Evolutionary conservation across 768 basidiomycete genomes (phyloP).

Genomic region (Boletus tylopilopsis): DNA sequence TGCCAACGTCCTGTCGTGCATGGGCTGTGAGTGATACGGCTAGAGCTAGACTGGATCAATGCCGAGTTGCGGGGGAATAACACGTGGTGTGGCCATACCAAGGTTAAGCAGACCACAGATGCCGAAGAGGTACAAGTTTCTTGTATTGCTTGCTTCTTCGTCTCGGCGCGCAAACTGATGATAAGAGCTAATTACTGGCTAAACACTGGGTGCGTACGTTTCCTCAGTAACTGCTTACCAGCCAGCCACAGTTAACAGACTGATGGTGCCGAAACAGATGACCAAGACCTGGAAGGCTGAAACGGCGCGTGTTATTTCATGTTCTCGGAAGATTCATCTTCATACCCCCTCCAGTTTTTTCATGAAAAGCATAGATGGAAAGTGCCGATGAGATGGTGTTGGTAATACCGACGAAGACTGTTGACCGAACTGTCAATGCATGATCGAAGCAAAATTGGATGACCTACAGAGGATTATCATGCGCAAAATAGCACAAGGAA

Average conservation of each 20-base stretch:
- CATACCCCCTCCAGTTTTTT: slow-evolving; percentile 22
- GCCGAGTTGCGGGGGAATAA: neutral
- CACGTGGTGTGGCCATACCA: slow-evolving; percentile 9
- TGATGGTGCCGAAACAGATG: slow-evolving; percentile 10
- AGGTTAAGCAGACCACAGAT: slow-evolving; percentile 14
- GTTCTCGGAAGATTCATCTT: neutral
- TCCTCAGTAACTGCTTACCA: slow-evolving; percentile 12
- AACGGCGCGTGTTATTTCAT: neutral
- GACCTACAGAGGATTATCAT: slow-evolving; percentile 18
- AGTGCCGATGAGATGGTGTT: slow-evolving; percentile 15
- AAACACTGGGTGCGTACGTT: neutral
- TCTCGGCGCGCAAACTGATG: slow-evolving; percentile 7
- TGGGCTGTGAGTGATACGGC: slow-evolving; percentile 26
- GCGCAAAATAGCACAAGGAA: slow-evolving; percentile 21
- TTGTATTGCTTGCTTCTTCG: slow-evolving; percentile 21
- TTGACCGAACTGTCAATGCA: slow-evolving; percentile 1
- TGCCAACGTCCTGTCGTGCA: slow-evolving; percentile 16
- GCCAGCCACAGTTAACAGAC: slow-evolving; percentile 12
- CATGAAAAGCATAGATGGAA: slow-evolving; percentile 14
- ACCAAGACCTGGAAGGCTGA: slow-evolving; percentile 22
- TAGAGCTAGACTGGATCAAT: slow-evolving; percentile 14
- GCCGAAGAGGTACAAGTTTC: slow-evolving; percentile 23
- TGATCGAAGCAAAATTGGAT: neutral
- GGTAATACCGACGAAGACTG: slow-evolving; percentile 16
- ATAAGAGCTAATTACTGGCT: slow-evolving; percentile 8